Evolutionary conservation across 2,329 filamentous ascomycete species (phyloP).

Genomic region (Tolypocladium endophyticum): DNA sequence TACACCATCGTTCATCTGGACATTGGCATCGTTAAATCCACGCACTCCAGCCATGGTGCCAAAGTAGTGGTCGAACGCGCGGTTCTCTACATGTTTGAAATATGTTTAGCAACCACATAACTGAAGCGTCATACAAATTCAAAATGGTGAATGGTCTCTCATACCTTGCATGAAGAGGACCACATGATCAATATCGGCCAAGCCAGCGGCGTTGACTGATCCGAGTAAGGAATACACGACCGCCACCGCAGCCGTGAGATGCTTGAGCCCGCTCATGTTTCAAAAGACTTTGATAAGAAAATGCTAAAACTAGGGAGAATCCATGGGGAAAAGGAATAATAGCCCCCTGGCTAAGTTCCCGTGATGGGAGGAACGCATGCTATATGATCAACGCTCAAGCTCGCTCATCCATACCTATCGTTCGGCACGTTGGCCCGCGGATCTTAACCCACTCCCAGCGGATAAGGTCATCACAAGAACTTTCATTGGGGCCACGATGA

Average conservation of each 20-base stretch:
- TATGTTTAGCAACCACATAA: not conserved
- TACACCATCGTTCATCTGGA: conserved; percentile 34
- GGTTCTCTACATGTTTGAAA: conserved; percentile 14
- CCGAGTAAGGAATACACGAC: not conserved
- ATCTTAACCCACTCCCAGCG: not conserved
- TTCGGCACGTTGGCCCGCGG: not conserved
- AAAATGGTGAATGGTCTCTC: not conserved
- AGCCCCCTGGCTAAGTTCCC: not conserved
- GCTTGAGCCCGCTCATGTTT: not conserved
- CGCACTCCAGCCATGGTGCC: conserved; percentile 45
- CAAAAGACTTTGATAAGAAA: not conserved
- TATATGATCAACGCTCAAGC: not conserved
- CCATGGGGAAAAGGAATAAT: not conserved
- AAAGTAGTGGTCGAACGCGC: conserved; percentile 37
- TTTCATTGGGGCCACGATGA: not conserved
- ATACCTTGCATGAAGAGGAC: conserved; percentile 45
- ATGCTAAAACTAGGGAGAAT: not conserved
- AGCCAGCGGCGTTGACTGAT: conserved; percentile 2
- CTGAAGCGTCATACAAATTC: too few relatives aligned
- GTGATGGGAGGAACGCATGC: not conserved
- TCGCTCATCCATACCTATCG: not conserved
- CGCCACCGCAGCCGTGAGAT: not conserved
- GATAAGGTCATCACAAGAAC: too few relatives aligned
- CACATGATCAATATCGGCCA: conserved; percentile 41
- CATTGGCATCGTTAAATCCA: conserved; percentile 45